A percentile compares a stretch with the other conserved stretches of the same genome.
phyloP scores from a whole-genome alignment of 2,329 filamentous ascomycete species.

The Coniochaeta ligniaria region DNA sequence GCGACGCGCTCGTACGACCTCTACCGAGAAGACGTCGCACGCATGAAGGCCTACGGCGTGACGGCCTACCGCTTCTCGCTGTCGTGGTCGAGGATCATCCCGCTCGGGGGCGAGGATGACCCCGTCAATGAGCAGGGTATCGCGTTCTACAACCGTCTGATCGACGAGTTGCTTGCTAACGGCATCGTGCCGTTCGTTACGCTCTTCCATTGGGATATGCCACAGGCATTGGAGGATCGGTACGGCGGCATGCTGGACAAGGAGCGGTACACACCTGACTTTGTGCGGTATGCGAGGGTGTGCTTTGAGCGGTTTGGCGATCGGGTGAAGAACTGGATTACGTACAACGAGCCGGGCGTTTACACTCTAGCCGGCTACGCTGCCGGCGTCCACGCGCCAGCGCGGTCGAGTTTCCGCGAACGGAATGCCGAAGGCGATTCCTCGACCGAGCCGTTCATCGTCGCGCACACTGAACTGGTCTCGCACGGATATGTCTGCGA shows the following conservation, averaged over 20 bases:
- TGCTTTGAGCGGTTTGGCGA: conserved; percentile 50
- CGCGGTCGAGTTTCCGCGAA: conserved; percentile 20
- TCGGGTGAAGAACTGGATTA: conserved; percentile 54
- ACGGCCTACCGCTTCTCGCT: conserved; percentile 58
- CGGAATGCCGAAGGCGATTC: conserved; percentile 23
- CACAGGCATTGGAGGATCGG: conserved; percentile 48
- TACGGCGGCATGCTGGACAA: conserved; percentile 57
- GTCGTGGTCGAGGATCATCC: conserved; percentile 59
- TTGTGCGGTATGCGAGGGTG: conserved; percentile 48
- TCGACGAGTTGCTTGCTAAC: conserved; percentile 50
- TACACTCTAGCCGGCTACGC: conserved; percentile 26
- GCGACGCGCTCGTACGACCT: conserved; percentile 30
- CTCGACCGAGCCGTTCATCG: conserved; percentile 27
- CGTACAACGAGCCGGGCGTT: conserved; percentile 25
- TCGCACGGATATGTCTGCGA: conserved; percentile 27
- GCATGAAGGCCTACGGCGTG: conserved; percentile 52
- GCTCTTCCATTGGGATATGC: conserved; percentile 60
- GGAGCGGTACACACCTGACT: conserved; percentile 54
- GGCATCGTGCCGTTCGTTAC: conserved; percentile 55
- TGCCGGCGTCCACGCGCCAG: conserved; percentile 24
- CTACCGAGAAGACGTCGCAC: conserved; percentile 46
- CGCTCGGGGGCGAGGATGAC: conserved; percentile 54
- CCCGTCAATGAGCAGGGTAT: conserved; percentile 54
- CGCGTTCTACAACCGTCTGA: conserved; percentile 51
- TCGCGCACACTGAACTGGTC: conserved; percentile 30